Base-by-base conservation (phyloP, 352 stramenopile genomes). In the Globisporangium nodosum region DNA sequence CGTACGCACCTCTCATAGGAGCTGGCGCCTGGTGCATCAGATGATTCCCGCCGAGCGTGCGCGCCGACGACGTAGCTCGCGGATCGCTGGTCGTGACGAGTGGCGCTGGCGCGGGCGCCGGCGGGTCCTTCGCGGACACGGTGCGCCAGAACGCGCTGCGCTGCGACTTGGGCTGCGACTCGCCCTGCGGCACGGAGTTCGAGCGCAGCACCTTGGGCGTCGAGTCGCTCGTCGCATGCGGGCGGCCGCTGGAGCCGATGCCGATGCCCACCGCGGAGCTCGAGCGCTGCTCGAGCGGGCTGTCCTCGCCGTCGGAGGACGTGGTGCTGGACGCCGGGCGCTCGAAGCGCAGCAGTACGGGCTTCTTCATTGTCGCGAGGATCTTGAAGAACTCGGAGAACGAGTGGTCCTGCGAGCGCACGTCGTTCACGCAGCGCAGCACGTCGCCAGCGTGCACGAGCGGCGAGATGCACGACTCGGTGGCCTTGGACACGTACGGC, bases 341-440 rank as follows among this genome's bases (percentile, higher is more conserved):
- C 60, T 92, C 81, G 54, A 95, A 95, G 5, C 85, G 85, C 40
- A 95, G 65, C 49, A 95, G 56, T 52, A 95, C 85, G 30, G 85
- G 85, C 64, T 95, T 94, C 68, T 95, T 92, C 82, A 93, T 95
- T 21, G 85, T 95, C 40, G 85, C 79, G 40, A 95, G 68, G 51
- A 95, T 92, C 72, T 92, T 92, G 70, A 95, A 91, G 70, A 95
- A 95, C 61, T 93, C 85, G 13, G 81, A 83, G 57, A 95, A 95
- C 60, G 85, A 90, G 61, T 95, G 83, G 55, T 95, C 85, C 50
- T 88, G 84, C 33, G 85, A 90, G 21, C 85, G 80, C 68, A 95
- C 80, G 5, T 86, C 76, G 60, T 95, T 95, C 18, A 95, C 85
- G 65, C 68, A 95, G 53, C 89, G 89, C 58, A 95, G 80, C 42